Evolutionary conservation across 768 basidiomycete genomes (phyloP).

Genomic region (Cyathus striatus): DNA sequence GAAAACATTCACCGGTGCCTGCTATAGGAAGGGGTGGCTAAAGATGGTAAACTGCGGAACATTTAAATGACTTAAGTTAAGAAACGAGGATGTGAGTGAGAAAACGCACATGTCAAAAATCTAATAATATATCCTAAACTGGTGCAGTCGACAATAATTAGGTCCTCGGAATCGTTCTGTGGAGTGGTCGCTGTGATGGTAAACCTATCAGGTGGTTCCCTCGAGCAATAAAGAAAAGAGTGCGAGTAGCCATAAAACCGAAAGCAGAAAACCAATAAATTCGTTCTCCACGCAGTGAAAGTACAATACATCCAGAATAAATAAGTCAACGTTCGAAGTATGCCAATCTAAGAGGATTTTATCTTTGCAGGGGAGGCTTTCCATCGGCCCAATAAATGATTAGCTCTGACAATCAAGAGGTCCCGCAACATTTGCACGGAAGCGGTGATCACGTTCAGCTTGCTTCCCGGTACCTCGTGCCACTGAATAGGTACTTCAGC

Average conservation of each 20-base stretch:
- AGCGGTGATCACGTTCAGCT: conserved; percentile 80
- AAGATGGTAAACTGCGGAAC: too few species aligned
- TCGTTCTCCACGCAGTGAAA: background rate
- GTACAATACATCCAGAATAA: background rate
- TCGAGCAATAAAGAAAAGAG: background rate
- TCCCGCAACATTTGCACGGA: conserved; percentile 89
- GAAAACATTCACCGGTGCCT: too few species aligned
- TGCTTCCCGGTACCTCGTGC: conserved; percentile 93
- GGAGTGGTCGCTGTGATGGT: background rate
- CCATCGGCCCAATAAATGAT: conserved; percentile 80
- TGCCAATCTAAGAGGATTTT: too few species aligned
- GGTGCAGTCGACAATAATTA: too few species aligned
- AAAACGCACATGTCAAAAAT: too few species aligned
- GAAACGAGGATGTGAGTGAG: too few species aligned
- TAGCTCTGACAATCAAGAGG: conserved; percentile 76
- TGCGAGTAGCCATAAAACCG: background rate
- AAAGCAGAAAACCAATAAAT: too few species aligned
- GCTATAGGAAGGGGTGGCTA: too few species aligned
- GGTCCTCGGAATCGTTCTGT: too few species aligned
- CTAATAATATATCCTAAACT: too few species aligned
- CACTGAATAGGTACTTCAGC: conserved; percentile 85
- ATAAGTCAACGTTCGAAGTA: too few species aligned
- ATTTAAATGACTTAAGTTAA: too few species aligned
- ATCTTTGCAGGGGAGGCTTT: conserved; percentile 20
- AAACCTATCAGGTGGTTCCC: background rate